Evolutionary conservation across 352 stramenopile genomes (phyloP).

Genomic region (Globisporangium orthogonon): DNA sequence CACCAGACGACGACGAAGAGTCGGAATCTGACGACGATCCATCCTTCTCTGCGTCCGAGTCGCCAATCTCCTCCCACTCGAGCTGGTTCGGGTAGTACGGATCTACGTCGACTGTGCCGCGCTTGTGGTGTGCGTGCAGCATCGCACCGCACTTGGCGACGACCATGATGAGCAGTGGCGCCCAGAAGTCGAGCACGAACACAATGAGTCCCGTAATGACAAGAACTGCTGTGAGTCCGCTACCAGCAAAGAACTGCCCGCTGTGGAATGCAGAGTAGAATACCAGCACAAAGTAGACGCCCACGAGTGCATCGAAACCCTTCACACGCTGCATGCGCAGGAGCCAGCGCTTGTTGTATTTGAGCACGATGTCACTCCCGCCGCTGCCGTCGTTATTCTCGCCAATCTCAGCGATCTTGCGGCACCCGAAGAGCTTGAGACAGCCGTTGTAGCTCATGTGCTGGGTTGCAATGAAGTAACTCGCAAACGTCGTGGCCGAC

Average conservation of each 20-base stretch:
- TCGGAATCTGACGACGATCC: conserved; percentile 1
- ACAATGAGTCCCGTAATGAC: conserved; percentile 32
- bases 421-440: conserved; percentile 39
- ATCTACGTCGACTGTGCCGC: conserved; percentile 48
- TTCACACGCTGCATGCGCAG: conserved; percentile 55
- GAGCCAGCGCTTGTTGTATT: conserved; percentile 63
- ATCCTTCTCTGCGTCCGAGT: conserved; percentile 16
- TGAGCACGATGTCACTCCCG: conserved; percentile 49
- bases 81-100: conserved; percentile 64
- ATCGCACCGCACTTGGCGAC: conserved; percentile 44
- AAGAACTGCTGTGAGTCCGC: conserved; percentile 33
- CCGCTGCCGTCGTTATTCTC: conserved; percentile 23
- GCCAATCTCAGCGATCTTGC: conserved; percentile 26
- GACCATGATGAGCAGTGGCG: conserved; percentile 58
- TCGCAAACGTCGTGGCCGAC: conserved; percentile 39
- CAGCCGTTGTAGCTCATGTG: conserved; percentile 58
- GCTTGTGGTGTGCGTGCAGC: conserved; percentile 48
- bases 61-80: conserved; percentile 47
- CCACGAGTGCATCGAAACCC: conserved; percentile 35
- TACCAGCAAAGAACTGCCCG: conserved; percentile 41
- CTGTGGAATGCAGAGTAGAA: conserved; percentile 61
- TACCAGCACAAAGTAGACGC: conserved; percentile 63
- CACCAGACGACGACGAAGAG: conserved; percentile 10
- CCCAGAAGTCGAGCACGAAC: conserved; percentile 61
- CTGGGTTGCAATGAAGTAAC: conserved; percentile 47